A percentile compares a stretch with the other conserved stretches of the same genome.
Conservation (phyloP, 2,329 filamentous ascomycete genomes). For the Epicoccum sorghinum region DNA sequence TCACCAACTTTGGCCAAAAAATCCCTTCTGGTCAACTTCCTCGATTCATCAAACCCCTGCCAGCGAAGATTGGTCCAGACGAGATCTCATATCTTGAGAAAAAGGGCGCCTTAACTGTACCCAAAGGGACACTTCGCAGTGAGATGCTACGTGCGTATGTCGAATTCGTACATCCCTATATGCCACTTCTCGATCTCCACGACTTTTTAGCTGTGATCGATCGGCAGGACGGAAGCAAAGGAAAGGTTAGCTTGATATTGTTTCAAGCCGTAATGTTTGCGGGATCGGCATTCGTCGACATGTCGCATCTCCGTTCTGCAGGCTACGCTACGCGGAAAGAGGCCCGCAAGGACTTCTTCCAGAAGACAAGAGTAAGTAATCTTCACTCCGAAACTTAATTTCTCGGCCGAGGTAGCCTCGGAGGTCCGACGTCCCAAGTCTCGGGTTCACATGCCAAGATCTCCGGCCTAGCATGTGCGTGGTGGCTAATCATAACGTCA, state of each 20-base stretch:
- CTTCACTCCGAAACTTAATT: neutral
- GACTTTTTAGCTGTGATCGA: slow-evolving; percentile 67
- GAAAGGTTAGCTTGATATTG: slow-evolving; percentile 80
- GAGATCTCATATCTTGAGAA: slow-evolving; percentile 82
- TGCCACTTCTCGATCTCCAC: slow-evolving; percentile 79
- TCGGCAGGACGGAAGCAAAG: slow-evolving; percentile 69
- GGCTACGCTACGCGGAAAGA: slow-evolving; percentile 80
- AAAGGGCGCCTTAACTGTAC: slow-evolving; percentile 84
- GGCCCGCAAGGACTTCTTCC: slow-evolving; percentile 86
- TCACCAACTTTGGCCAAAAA: slow-evolving; percentile 58
- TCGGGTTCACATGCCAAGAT: slow-evolving; percentile 8
- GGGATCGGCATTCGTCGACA: slow-evolving; percentile 85
- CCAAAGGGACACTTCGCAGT: slow-evolving; percentile 72
- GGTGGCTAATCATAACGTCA: slow-evolving; percentile 42
- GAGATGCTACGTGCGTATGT: slow-evolving; percentile 82
- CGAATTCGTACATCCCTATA: slow-evolving; percentile 91
- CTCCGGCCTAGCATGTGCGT: neutral
- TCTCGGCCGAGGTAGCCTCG: slow-evolving; percentile 19
- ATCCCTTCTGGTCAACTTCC: slow-evolving; percentile 57
- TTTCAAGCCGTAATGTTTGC: slow-evolving; percentile 97
- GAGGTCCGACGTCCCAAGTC: slow-evolving; percentile 3
- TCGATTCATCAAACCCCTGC: slow-evolving; percentile 79
- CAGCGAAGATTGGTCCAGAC: slow-evolving; percentile 75
- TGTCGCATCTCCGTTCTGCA: slow-evolving; percentile 74
- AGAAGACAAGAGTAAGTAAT: slow-evolving; percentile 76